Base-by-base conservation (phyloP, 2,329 filamentous ascomycete species). In the Alternaria tenuissima region DNA sequence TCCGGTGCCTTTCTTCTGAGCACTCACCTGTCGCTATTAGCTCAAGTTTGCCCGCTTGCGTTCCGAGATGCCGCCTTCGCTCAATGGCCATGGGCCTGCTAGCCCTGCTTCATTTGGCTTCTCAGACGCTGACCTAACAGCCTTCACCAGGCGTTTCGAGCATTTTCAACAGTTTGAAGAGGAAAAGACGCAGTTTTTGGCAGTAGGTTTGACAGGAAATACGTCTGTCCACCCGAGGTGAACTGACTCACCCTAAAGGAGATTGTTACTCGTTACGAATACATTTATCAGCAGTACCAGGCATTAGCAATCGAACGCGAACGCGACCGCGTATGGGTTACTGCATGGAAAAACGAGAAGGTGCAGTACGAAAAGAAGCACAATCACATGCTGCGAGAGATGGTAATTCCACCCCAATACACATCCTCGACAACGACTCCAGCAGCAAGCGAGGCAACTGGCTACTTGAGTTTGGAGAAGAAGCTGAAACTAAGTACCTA, bases 191-290 rank as follows among this genome's bases (percentile, higher is more conserved):
- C 63, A 64, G 7, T 67, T 81, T 30, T 67, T 81, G 34, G 65
- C 74, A 55, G 78, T 78, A 52, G 28, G 66, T 47, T 42, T 16
- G 39, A 24, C 39, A 20, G 18, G 20, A 42, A 14, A 42, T 9
- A 16, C 39, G 32, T 38, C 39, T n/a, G 16, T 16, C 20, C 3
- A 8, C 16, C 30, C 22, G 20, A 24, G 14, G 11, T 28, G 12
- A 20, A 11, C 60, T 69, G 41, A 66, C 57, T 36, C 18, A n/a
- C 1, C 4, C 18, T 26, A 7, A 46, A 81, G 77, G 80, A 82
- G 59, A 61, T 82, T 12, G 66, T 82, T 41, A 68, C 63, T 28
- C 76, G 79, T n/a, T 80, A 81, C 63, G 74, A 80, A 48, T 73
- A 71, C 54, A 59, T 81, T 7, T 63, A 63, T 38, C 71, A 76